Evolutionary conservation across 208 protist species (phyloP), one percentile per base, ranked within the genome.

Genomic region (Leishmania turanica): DNA sequence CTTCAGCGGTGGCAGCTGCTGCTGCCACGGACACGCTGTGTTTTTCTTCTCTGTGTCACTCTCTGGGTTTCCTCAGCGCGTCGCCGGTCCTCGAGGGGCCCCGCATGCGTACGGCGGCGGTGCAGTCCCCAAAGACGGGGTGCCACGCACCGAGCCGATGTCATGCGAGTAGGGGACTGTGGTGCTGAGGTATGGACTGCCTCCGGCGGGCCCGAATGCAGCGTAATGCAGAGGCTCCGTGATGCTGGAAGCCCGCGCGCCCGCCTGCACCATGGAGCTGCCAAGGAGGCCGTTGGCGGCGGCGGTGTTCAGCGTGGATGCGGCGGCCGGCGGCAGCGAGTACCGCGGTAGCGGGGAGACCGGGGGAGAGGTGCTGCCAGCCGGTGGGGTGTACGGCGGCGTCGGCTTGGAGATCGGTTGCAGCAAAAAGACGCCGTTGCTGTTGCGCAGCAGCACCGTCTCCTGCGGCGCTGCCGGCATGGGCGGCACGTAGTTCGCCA

Each of bases 351-450:
- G 86, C 47, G 91, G 93, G 7, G 93, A 95, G 24, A 95, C 81
- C 3, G 93, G 92, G 45, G 93, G 91, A 13, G 89, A 86, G 34
- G 80, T 77, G 82, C 78, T 79, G 51, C 80, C 81, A 68, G 72
- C 80, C 34, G 58, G 87, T 34, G 93, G 92, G 11, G 90, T 94
- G 89, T 95, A 97, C 66, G 90, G 91, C 80, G 92, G 91, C 62
- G 89, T 91, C 17, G 87, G 84, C 81, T 92, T 90, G 37, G 87
- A 86, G 47, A 89, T 66, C 5, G 92, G 89, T 56, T 93, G 86
- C 79, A 97, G 84, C 31, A 97, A 75, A 78, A 97, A 97, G 9
- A 97, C 88, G n/a, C 93, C 93, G 78, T 96, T 91, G 51, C 80
- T 74, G 80, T 95, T 97, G 82, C 93, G 92, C 65, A 97, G 84